A percentile compares a stretch with the other conserved stretches of the same genome.
Conservation (phyloP, 345 rosid species). For the Lepidium aucheri region DNA sequence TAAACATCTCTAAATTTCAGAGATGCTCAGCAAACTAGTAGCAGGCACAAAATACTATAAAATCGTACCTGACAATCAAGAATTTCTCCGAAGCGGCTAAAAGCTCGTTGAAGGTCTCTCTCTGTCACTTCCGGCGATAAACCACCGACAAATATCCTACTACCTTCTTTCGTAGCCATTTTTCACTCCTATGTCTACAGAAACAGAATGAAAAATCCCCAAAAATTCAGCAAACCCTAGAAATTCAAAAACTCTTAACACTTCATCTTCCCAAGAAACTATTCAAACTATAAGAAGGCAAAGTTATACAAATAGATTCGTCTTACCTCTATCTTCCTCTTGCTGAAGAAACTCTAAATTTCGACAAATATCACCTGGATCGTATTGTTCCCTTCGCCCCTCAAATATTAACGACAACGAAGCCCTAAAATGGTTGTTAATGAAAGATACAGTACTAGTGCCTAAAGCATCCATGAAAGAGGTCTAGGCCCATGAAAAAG, state of each 20-base stretch:
- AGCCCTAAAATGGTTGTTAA: constrained; percentile 16
- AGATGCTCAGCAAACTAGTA: neutral
- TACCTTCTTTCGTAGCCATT: constrained; percentile 76
- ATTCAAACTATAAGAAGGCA: neutral
- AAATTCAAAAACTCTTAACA: neutral
- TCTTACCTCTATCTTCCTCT: constrained; percentile 8
- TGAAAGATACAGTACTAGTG: neutral
- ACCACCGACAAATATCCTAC: constrained; percentile 88
- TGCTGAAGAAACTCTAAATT: neutral
- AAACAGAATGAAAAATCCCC: neutral
- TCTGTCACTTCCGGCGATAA: constrained; percentile 76
- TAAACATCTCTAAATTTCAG: neutral
- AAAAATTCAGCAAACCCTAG: neutral
- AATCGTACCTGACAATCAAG: constrained; percentile 69
- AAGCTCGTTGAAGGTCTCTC: constrained; percentile 77
- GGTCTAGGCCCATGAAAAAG: neutral
- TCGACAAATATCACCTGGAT: neutral
- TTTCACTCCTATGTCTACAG: neutral
- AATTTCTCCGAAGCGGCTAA: constrained; percentile 79
- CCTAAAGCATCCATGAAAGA: neutral
- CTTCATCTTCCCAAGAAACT: neutral
- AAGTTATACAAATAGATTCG: neutral
- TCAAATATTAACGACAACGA: neutral
- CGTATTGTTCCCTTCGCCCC: constrained; percentile 14
- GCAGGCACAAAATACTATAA: neutral